Conservation (phyloP, 2,329 filamentous ascomycete genomes). For the Ceratocystis diversiconidia region DNA sequence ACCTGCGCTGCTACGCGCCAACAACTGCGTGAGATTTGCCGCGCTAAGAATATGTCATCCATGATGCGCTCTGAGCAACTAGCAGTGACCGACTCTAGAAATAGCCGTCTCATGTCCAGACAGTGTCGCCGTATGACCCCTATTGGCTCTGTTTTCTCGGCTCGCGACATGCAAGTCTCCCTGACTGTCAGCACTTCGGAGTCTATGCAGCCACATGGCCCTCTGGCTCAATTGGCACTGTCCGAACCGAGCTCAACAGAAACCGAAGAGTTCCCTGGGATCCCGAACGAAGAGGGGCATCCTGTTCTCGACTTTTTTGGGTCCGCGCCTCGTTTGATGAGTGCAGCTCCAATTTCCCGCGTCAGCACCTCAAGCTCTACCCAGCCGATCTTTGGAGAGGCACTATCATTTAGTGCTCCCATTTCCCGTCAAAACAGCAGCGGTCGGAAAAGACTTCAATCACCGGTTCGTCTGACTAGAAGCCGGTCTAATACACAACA, state of each 20-base stretch:
- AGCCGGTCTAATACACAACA: constrained; percentile 42
- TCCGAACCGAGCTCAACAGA: constrained; percentile 24
- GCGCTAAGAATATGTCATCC: constrained; percentile 35
- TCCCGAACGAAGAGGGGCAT: constrained; percentile 11
- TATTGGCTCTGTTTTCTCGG: constrained; percentile 39
- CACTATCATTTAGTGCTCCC: constrained; percentile 8
- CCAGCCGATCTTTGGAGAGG: constrained; percentile 24
- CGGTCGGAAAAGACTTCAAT: constrained; percentile 36
- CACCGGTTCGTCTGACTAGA: constrained; percentile 36
- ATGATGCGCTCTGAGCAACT: constrained; percentile 31
- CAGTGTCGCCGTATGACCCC: constrained; percentile 36
- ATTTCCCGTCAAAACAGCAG: constrained; percentile 32
- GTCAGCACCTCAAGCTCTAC: constrained; percentile 32
- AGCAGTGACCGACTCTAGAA: constrained; percentile 41
- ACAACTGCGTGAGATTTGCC: constrained; percentile 49
- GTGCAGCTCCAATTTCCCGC: constrained; percentile 41
- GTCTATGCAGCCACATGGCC: constrained; percentile 48
- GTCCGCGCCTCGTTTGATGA: constrained; percentile 27
- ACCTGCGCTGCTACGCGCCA: constrained; percentile 47
- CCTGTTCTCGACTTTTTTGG: constrained; percentile 16
- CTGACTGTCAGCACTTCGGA: constrained; percentile 49
- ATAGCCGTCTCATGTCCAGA: constrained; percentile 36
- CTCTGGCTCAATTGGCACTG: constrained; percentile 44
- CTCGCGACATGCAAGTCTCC: constrained; percentile 49
- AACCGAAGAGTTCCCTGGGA: constrained; percentile 11